Percentiles rank a stretch among this genome's conserved stretches.
phyloP scores from a whole-genome alignment of 2,329 filamentous ascomycete genomes.

The Camptophora hylomeconis region DNA sequence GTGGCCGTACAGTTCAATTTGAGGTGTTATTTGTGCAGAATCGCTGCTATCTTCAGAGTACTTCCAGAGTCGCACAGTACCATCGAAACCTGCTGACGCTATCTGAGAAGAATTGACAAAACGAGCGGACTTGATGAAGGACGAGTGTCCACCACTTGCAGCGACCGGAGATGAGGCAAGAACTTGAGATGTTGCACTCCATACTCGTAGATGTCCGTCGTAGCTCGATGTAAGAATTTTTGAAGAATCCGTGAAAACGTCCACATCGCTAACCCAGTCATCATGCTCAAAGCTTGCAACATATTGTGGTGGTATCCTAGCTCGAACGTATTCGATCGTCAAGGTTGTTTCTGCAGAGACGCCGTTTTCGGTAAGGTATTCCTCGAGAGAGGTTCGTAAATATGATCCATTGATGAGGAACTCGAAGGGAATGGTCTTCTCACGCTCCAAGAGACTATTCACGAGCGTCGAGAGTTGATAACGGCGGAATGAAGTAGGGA shows the following conservation, averaged over 20 bases:
- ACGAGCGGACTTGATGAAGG: slow-evolving; percentile 67
- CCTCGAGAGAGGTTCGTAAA: slow-evolving; percentile 75
- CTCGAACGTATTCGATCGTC: slow-evolving; percentile 84
- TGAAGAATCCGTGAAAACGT: slow-evolving; percentile 54
- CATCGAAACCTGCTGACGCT: slow-evolving; percentile 71
- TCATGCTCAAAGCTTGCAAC: slow-evolving; percentile 92
- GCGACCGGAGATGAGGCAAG: slow-evolving; percentile 60
- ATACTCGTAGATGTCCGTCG: slow-evolving; percentile 76
- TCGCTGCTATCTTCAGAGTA: slow-evolving; percentile 56
- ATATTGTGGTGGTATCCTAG: slow-evolving; percentile 76
- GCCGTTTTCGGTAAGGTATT: slow-evolving; percentile 75
- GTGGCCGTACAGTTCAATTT: slow-evolving; percentile 75
- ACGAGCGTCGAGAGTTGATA: slow-evolving; percentile 50
- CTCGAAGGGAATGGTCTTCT: slow-evolving; percentile 52
- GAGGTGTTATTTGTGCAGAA: slow-evolving; percentile 52
- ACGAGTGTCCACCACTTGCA: slow-evolving; percentile 58
- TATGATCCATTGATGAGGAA: slow-evolving; percentile 93
- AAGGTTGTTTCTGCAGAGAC: slow-evolving; percentile 80
- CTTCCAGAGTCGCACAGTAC: slow-evolving; percentile 80
- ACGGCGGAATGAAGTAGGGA: slow-evolving; percentile 42
- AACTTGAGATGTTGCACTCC: slow-evolving; percentile 79
- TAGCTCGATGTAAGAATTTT: slow-evolving; percentile 85
- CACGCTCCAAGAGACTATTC: slow-evolving; percentile 45
- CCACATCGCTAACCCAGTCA: slow-evolving; percentile 86
- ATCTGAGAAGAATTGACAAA: slow-evolving; percentile 69